These are phyloP conservation scores for Diplodia sapinea DNA, from an alignment of 2,329 filamentous ascomycete species.

Conservation along the genomic window DNA sequence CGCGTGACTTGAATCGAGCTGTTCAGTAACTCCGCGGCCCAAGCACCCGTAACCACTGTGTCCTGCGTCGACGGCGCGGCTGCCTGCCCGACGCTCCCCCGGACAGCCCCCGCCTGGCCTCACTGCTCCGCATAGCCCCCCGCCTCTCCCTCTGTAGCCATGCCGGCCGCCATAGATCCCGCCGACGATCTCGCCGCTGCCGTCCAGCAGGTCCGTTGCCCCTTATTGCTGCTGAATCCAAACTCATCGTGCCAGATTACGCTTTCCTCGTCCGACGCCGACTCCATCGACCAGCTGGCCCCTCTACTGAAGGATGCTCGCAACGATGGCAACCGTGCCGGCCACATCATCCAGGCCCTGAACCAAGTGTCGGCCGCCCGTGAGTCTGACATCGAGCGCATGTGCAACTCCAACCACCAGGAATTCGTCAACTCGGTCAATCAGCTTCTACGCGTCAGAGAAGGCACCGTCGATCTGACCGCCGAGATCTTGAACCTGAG, in stretches of 20 bases:
- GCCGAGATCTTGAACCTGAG: slow-evolving; percentile 91
- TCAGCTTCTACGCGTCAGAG: slow-evolving; percentile 87
- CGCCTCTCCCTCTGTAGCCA: slow-evolving; percentile 32
- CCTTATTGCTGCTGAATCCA: slow-evolving; percentile 29
- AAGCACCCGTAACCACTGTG: background rate
- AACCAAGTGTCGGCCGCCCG: slow-evolving; percentile 83
- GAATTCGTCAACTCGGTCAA: slow-evolving; percentile 95
- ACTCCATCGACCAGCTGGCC: slow-evolving; percentile 95
- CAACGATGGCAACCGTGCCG: slow-evolving; percentile 69
- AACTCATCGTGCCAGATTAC: slow-evolving; percentile 70
- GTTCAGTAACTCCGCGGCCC: background rate
- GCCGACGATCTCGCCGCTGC: slow-evolving; percentile 56
- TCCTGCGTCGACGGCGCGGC: slow-evolving; percentile 1
- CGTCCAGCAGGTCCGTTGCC: slow-evolving; percentile 56
- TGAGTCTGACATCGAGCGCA: slow-evolving; percentile 89
- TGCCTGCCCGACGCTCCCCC: slow-evolving; percentile 9
- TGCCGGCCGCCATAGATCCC: slow-evolving; percentile 49
- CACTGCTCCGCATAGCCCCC: background rate
- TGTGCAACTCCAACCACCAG: slow-evolving; percentile 94
- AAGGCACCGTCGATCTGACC: slow-evolving; percentile 87
- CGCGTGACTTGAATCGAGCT: background rate
- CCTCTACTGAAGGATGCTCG: slow-evolving; percentile 91
- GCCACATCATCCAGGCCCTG: slow-evolving; percentile 76
- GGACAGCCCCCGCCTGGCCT: slow-evolving; percentile 2
- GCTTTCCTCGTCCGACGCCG: slow-evolving; percentile 84